Base-by-base conservation (phyloP, 139 green algal genomes). In the Diplosphaera chodatii region DNA sequence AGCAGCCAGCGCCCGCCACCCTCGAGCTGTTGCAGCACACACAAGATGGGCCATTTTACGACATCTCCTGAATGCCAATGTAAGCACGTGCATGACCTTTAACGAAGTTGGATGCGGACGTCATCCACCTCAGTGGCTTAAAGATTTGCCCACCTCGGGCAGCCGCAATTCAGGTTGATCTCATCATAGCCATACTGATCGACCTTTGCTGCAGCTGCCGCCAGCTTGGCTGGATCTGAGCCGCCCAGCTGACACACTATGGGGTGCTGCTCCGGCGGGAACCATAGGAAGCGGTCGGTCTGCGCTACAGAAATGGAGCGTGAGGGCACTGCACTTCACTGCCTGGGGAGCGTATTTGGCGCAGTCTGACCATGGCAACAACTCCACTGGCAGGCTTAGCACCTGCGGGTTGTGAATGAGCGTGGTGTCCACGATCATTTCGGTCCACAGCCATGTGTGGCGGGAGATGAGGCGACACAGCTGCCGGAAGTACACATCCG, bases 101-200 rank as follows among this genome's bases (percentile, higher is more conserved):
- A n/a, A n/a, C n/a, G n/a, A n/a, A n/a, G n/a, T n/a, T n/a, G n/a
- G n/a, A n/a, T n/a, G n/a, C n/a, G n/a, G n/a, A n/a, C n/a, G n/a
- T n/a, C n/a, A n/a, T n/a, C n/a, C n/a, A n/a, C n/a, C n/a, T n/a
- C n/a, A n/a, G n/a, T n/a, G n/a, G n/a, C n/a, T n/a, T n/a, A n/a
- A n/a, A n/a, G n/a, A n/a, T n/a, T n/a, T 48, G 48, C 48, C 48
- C 18, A 59, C 48, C 48, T 94, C 34, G 91, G 92, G 82, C 90
- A 97, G 64, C 92, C 92, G 70, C 92, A 97, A 75, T 97, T 97
- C 20, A 97, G 79, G 82, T 97, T 97, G 77, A 97, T 94, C 72
- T 96, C 91, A 62, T 96, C 91, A 59, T 97, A 97, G 23, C 82
- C 87, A 55, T 94, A 93, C 6, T 30, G 28, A 1, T 81, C 81